Evolutionary conservation across 1,139 yeast genomes (phyloP), one percentile per base, ranked within the genome.

Genomic region (Debaryomycetaceae sp.): DNA sequence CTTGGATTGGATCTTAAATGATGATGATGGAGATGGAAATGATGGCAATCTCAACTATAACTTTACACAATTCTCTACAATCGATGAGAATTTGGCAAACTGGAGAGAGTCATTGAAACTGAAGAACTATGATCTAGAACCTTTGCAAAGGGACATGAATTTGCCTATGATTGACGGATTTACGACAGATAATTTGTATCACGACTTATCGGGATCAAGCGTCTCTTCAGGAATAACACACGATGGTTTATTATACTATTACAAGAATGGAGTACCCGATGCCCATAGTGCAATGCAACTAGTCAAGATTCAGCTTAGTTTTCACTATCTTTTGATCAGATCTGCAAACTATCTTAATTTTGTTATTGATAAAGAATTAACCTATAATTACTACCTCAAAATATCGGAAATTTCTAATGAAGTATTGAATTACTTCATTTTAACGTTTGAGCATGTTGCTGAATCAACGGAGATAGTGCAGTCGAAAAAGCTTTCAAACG

Each of bases 1-100:
- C 43, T 55, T 74, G 31, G 78, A 74, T 48, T 72, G 78, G 77
- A 72, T 74, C 27, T 59, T 73, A 36, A 73, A 72, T 49, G 77
- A 74, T 49, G 77, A 72, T 49, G 80, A 72, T 52, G 78, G 78
- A 24, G 79, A 75, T 54, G 78, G 78, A 11, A 74, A 73, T 49
- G 80, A 75, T 54, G 80, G 80, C 13, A 74, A 75, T 48, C 66
- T 75, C 53, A 75, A 75, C 49, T 74, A 74, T 52, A 74, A 75
- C 50, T 73, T 69, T 46, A 67, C 66, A 44, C 80, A 75, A 47
- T 75, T 75, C 49, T 59, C 69, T 31, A 66, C 69, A 5, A 75
- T 75, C 41, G 80, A 75, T 53, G 68, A 66, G 45, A 74, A 75
- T 50, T 59, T 75, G 41, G 57, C 69, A 5, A 66, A 63, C 42